Conservation (phyloP, 129 eudicot genomes). For the Silybum marianum region DNA sequence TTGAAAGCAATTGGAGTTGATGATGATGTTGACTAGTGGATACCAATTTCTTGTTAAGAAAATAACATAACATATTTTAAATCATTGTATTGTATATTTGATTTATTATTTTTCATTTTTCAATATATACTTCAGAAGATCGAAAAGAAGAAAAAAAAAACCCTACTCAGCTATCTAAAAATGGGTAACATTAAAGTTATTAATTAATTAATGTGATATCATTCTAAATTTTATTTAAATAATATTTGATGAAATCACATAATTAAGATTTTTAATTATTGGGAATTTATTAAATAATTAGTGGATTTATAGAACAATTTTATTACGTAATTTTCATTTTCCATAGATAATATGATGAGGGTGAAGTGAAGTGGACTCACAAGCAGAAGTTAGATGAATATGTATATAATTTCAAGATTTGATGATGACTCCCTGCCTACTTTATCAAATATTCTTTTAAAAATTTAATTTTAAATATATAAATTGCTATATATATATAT, state of each 20-base stretch:
- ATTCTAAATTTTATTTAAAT: too few relatives aligned
- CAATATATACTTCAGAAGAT: not conserved
- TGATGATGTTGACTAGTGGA: conserved; percentile 24
- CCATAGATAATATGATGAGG: conserved; percentile 5
- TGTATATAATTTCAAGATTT: conserved; percentile 3
- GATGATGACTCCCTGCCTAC: conserved; percentile 28
- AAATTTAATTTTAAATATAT: not conserved
- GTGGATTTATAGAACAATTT: not conserved
- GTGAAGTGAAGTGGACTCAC: conserved; percentile 21
- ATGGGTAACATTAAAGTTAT: not conserved
- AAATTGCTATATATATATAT: not conserved
- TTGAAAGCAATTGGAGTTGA: conserved; percentile 28
- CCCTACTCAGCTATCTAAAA: not conserved
- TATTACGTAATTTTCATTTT: conserved; percentile 6
- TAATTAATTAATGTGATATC: not conserved
- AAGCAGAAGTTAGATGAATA: conserved; percentile 20
- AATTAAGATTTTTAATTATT: too few relatives aligned
- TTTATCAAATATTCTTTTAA: not conserved
- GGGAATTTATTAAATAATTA: not conserved
- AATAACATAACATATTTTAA: not conserved
- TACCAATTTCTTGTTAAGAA: conserved; percentile 18
- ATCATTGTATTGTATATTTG: not conserved
- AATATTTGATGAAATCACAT: too few relatives aligned
- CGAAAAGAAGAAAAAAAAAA: not conserved
- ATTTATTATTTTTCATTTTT: not conserved